Conservation (phyloP, 2,329 filamentous ascomycete species). For the Colletotrichum horii region DNA sequence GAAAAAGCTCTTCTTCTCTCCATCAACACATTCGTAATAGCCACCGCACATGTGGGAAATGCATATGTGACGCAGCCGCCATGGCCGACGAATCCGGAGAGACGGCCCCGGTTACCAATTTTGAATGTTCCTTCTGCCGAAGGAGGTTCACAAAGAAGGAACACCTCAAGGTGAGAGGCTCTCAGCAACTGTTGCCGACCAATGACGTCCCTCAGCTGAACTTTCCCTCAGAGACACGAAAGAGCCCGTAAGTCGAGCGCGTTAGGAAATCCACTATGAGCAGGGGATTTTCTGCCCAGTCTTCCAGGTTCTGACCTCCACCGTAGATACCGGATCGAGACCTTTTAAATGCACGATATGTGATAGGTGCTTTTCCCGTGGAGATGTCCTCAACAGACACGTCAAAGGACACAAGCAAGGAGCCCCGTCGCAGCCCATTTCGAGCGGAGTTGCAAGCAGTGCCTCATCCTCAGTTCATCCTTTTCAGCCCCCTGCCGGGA, state of each 20-base stretch:
- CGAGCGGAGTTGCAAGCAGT: not conserved
- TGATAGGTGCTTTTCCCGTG: not conserved
- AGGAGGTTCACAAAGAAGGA: slow-evolving; percentile 1
- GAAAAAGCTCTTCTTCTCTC: not conserved
- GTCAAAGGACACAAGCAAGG: not conserved
- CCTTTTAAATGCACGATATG: slow-evolving; percentile 1
- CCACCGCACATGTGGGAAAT: not conserved
- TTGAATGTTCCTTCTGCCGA: not conserved
- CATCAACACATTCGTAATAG: not conserved
- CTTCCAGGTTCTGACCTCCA: not conserved
- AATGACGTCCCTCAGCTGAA: not conserved
- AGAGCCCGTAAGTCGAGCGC: not conserved
- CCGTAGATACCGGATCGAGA: not conserved
- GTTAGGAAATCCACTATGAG: not conserved
- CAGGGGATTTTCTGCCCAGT: not conserved
- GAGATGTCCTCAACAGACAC: not conserved
- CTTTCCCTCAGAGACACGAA: not conserved
- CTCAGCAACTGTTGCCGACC: not conserved
- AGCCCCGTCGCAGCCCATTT: not conserved
- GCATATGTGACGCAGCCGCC: not conserved
- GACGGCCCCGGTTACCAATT: not conserved
- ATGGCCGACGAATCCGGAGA: not conserved
- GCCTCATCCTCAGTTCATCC: not conserved
- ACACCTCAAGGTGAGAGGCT: not conserved
- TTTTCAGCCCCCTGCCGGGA: not conserved